Conservation (phyloP, 192 early-diverging fungal genomes). For the Coemansia sp. region DNA sequence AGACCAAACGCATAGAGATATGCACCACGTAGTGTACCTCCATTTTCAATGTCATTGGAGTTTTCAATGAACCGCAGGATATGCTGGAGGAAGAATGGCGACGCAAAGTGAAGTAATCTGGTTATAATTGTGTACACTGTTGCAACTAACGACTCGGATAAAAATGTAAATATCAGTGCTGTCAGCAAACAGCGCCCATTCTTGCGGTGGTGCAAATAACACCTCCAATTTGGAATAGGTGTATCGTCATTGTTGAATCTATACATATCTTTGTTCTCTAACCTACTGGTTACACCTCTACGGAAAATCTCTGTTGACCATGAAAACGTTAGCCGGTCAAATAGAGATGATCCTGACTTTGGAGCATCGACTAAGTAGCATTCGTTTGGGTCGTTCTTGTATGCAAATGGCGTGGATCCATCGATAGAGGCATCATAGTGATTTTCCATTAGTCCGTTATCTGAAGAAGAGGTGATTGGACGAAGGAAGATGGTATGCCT, state of each 20-base stretch:
- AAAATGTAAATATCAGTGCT: no score
- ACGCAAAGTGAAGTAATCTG: conserved; percentile 45
- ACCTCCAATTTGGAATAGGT: conserved; percentile 42
- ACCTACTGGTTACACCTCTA: conserved; percentile 51
- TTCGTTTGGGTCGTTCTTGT: conserved; percentile 7
- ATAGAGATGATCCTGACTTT: conserved; percentile 29
- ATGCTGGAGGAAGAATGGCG: conserved; percentile 61
- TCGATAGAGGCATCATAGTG: not conserved
- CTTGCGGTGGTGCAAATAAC: conserved; percentile 25
- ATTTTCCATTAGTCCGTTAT: no score
- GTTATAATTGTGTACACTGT: conserved; percentile 24
- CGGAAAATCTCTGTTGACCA: conserved; percentile 64
- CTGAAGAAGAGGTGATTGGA: not conserved
- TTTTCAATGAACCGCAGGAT: conserved; percentile 59
- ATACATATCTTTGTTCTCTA: conserved; percentile 62
- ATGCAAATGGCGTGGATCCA: conserved; percentile 25
- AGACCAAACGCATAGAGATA: conserved; percentile 65
- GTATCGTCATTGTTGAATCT: conserved; percentile 53
- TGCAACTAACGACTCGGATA: no score
- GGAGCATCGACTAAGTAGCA: conserved; percentile 26
- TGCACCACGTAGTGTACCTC: conserved; percentile 23
- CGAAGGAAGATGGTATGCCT: conserved; percentile 25
- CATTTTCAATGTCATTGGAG: not conserved
- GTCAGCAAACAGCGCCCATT: no score
- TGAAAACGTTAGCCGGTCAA: conserved; percentile 45